Evolutionary conservation across 2,329 filamentous ascomycete species (phyloP), one percentile per base, ranked within the genome.

Genomic region (Neoascochyta sp.): DNA sequence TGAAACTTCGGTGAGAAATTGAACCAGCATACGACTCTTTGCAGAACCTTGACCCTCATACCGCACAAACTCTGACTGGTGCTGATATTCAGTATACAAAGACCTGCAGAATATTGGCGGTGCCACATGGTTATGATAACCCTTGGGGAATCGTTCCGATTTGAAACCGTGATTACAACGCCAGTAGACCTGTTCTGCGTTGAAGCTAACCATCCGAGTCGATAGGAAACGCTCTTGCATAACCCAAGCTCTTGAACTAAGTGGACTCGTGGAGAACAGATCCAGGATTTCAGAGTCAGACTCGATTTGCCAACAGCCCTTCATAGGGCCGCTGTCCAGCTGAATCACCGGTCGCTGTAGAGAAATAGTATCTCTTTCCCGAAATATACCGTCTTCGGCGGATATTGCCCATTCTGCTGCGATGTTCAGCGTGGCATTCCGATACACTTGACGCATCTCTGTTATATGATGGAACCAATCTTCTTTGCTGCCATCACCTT

Each of bases 391-490:
- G 18, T 20, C 18, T 7, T 7, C 18, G 7, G 7, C 18, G 7
- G 7, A 7, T 20, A 7, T 10, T 7, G 18, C 18, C 18, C 18
- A 10, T 7, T 7, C 18, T 7, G 18, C 18, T 7, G 18, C 18
- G 10, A 20, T 20, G 10, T 20, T 20, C 7, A 20, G 7, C 7
- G 10, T 7, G 7, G 18, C 7, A 10, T 20, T 20, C 10, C 7
- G 7, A 10, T 20, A 20, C 18, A 20, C 18, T 10, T 7, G 7
- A 10, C 18, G 18, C 18, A 20, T 20, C 7, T 7, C 18, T 20
- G 10, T 10, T 20, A 10, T 20, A 20, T 20, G 22, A 9, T 34
- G 22, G 5, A 26, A 18, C 34, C 34, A 34, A 19, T 45, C 36
- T 12, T 26, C 24, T 27, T 14, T 27, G 9, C 14, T 14, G 8